Evolutionary conservation across 1,284 basidiomycete genomes (phyloP).

Genomic region (Irpex sp.): DNA sequence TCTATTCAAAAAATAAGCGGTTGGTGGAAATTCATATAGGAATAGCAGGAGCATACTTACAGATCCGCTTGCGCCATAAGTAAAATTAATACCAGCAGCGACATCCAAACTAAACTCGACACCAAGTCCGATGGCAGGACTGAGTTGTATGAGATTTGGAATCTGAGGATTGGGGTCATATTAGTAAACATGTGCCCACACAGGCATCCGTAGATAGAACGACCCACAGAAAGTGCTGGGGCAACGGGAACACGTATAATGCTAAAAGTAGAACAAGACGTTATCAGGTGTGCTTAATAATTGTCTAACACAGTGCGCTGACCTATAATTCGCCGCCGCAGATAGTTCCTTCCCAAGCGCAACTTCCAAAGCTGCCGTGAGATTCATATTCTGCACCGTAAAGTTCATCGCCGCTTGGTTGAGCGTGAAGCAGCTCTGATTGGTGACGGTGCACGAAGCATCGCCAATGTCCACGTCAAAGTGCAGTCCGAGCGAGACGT

Average conservation of each 20-base stretch:
- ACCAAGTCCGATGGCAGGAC: constrained; percentile 6
- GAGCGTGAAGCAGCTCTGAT: constrained; percentile 5
- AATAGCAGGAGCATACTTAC: neutral
- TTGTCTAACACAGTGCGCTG: neutral
- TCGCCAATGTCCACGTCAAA: constrained; percentile 4
- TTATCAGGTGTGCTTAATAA: too few relatives aligned
- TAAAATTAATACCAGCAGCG: constrained; percentile 6
- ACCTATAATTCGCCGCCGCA: constrained; percentile 3
- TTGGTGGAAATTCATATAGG: neutral
- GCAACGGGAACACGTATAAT: neutral
- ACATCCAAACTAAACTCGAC: constrained; percentile 6
- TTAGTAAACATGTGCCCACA: too few relatives aligned
- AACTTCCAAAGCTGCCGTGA: constrained; percentile 4
- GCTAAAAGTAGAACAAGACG: neutral
- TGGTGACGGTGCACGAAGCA: neutral
- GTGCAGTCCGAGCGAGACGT: constrained; percentile 4
- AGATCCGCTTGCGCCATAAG: constrained; percentile 1
- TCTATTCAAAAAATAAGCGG: neutral
- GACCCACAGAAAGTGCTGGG: neutral
- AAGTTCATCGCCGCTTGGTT: constrained; percentile 8
- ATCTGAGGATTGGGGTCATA: neutral
- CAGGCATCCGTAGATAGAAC: neutral
- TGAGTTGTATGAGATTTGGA: constrained; percentile 5
- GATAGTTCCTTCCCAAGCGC: constrained; percentile 1
- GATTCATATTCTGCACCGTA: constrained; percentile 6